Evolutionary conservation across 2,329 filamentous ascomycete genomes (phyloP).

Genomic region (Diaporthe sp.): DNA sequence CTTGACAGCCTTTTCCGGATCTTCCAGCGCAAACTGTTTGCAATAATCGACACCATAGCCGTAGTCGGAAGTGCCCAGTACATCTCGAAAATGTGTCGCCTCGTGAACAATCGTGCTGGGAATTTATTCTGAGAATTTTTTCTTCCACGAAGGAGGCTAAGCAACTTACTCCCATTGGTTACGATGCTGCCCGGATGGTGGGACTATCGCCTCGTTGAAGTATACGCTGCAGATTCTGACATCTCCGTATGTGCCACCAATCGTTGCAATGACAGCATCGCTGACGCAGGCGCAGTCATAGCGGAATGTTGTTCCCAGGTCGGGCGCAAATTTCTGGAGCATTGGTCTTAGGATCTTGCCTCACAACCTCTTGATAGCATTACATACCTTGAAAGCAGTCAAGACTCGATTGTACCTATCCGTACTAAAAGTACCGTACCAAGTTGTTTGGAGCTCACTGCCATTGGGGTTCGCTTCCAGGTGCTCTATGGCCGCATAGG

Average conservation of each 20-base stretch:
- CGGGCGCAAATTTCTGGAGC: not conserved
- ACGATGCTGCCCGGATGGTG: slow-evolving; percentile 3
- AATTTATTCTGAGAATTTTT: not conserved
- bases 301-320: not conserved
- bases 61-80: not conserved
- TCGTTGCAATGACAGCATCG: not conserved
- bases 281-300: slow-evolving; percentile 1
- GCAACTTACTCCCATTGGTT: slow-evolving; percentile 9
- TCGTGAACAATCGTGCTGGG: not conserved
- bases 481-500: slow-evolving; percentile 10
- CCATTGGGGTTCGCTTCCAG: slow-evolving; percentile 8
- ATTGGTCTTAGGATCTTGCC: not conserved
- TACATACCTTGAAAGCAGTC: slow-evolving; percentile 1
- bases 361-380: not conserved
- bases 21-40: not conserved
- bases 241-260: not conserved
- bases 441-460: not conserved
- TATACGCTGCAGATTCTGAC: not conserved
- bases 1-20: not conserved
- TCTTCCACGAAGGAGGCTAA: too few species aligned
- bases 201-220: slow-evolving; percentile 4
- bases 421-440: not conserved
- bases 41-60: not conserved
- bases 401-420: not conserved
- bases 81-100: slow-evolving; percentile 2